Percentiles rank a stretch among this genome's conserved stretches.
Evolutionary conservation across 1,284 basidiomycete genomes (phyloP).

Genomic region (Cutaneotrichosporon mucoides): DNA sequence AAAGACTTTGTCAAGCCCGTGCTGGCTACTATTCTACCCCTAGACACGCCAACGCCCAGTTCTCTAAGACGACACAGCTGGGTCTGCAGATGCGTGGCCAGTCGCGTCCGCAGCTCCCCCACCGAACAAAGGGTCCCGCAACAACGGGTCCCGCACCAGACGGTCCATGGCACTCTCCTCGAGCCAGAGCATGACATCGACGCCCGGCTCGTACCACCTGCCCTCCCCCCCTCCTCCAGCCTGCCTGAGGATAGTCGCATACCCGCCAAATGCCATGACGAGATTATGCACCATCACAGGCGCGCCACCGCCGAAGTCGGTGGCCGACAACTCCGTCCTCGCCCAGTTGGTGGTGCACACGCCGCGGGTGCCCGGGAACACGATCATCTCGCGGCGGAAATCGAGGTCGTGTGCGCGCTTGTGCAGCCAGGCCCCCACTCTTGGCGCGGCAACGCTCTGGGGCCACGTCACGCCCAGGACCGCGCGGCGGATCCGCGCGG

Average conservation of each 20-base stretch:
- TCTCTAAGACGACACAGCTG: no score
- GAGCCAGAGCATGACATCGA: constrained; percentile 11
- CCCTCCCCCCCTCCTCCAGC: not conserved
- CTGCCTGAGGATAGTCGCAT: constrained; percentile 4
- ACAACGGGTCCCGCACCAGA: constrained; percentile 4
- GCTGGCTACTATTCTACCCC: no score
- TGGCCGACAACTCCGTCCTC: constrained; percentile 44
- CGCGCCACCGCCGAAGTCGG: constrained; percentile 47
- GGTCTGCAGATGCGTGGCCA: no score
- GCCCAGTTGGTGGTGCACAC: constrained; percentile 52
- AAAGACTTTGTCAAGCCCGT: no score
- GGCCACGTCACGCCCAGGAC: constrained; percentile 13
- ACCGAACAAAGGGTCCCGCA: not conserved
- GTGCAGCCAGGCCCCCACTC: constrained; percentile 47
- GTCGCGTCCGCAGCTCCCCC: not conserved
- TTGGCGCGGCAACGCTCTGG: constrained; percentile 28
- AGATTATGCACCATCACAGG: constrained; percentile 36
- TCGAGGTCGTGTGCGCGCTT: constrained; percentile 47
- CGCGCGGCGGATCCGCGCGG: constrained; percentile 36
- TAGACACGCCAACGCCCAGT: no score
- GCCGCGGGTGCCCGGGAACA: constrained; percentile 50
- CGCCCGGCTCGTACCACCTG: constrained; percentile 14
- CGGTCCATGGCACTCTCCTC: constrained; percentile 11
- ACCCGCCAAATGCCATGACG: constrained; percentile 10
- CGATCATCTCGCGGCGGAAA: constrained; percentile 45